A percentile compares a stretch with the other conserved stretches of the same genome.
Conservation (phyloP, 1,284 basidiomycete genomes). For the Irpex lacteus region DNA sequence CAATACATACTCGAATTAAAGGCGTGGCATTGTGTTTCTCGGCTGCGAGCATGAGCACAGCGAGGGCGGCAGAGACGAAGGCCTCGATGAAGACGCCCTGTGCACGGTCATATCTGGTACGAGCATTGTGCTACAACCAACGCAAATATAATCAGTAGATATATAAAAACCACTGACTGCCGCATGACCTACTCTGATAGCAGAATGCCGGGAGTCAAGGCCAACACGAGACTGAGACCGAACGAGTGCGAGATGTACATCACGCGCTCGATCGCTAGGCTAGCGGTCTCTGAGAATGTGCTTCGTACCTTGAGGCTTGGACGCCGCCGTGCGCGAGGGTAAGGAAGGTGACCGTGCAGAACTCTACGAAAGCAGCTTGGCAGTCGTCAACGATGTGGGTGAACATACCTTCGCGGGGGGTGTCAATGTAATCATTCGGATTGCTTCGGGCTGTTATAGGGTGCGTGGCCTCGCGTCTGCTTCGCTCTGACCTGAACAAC, state of each 20-base stretch:
- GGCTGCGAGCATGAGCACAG: constrained; percentile 68
- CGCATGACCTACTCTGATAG: constrained; percentile 44
- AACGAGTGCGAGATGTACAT: constrained; percentile 63
- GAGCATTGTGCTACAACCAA: constrained; percentile 40
- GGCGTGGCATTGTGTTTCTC: constrained; percentile 71
- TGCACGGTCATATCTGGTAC: constrained; percentile 40
- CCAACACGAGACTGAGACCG: constrained; percentile 63
- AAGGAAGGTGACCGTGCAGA: constrained; percentile 56
- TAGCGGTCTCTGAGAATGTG: constrained; percentile 22
- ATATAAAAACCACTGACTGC: background rate
- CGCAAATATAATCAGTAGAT: constrained; percentile 7
- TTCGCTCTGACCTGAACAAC: constrained; percentile 4
- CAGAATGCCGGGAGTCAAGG: constrained; percentile 58
- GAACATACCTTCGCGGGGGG: constrained; percentile 9
- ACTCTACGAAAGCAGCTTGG: constrained; percentile 49
- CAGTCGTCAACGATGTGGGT: constrained; percentile 37
- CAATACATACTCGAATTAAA: constrained; percentile 57
- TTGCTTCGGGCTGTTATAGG: constrained; percentile 6
- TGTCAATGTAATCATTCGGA: background rate
- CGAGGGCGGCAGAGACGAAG: constrained; percentile 60
- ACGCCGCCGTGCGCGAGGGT: constrained; percentile 58
- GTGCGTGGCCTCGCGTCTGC: constrained; percentile 3
- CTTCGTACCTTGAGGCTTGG: constrained; percentile 39
- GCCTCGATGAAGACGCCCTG: constrained; percentile 73
- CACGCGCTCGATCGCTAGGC: constrained; percentile 37